Evolutionary conservation across 805 yeast species (phyloP).

Genomic region (Saccharomycopsis oosterbeekiorum): DNA sequence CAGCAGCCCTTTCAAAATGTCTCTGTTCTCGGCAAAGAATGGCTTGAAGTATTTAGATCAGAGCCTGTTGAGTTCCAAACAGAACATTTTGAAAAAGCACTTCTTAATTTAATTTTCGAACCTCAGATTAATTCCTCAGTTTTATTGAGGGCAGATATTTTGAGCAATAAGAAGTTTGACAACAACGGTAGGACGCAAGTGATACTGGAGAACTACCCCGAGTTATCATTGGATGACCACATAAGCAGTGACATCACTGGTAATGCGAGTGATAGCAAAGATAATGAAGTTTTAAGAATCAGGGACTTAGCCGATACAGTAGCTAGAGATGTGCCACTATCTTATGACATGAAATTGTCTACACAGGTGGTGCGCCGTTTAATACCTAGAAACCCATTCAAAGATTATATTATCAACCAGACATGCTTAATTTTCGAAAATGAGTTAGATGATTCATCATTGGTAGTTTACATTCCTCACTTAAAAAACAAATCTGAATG

Average conservation of each 20-base stretch:
- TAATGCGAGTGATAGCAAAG: conserved; percentile 14
- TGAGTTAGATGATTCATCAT: conserved; percentile 23
- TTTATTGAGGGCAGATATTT: conserved; percentile 77
- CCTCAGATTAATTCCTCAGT: conserved; percentile 92
- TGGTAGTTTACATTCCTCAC: conserved; percentile 76
- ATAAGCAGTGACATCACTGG: neutral
- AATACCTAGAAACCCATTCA: conserved; percentile 84
- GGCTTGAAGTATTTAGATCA: conserved; percentile 50
- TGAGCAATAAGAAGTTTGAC: conserved; percentile 24
- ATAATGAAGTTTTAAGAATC: conserved; percentile 8
- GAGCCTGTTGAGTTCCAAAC: conserved; percentile 38
- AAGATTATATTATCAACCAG: conserved; percentile 76
- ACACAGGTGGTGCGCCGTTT: conserved; percentile 66
- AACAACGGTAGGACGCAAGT: neutral
- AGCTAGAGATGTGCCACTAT: conserved; percentile 28
- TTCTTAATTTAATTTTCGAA: conserved; percentile 67
- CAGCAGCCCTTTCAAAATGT: neutral
- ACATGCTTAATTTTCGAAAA: conserved; percentile 52
- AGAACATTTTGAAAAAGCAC: conserved; percentile 60
- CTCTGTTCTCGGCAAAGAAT: conserved; percentile 38
- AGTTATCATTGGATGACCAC: neutral
- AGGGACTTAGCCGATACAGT: conserved; percentile 34
- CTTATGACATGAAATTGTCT: conserved; percentile 27
- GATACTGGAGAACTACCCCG: neutral
- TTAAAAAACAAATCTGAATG: conserved; percentile 45